These are phyloP conservation scores for Auricularia auricula-judae DNA, from an alignment of 768 basidiomycete species.

Conservation along the genomic window DNA sequence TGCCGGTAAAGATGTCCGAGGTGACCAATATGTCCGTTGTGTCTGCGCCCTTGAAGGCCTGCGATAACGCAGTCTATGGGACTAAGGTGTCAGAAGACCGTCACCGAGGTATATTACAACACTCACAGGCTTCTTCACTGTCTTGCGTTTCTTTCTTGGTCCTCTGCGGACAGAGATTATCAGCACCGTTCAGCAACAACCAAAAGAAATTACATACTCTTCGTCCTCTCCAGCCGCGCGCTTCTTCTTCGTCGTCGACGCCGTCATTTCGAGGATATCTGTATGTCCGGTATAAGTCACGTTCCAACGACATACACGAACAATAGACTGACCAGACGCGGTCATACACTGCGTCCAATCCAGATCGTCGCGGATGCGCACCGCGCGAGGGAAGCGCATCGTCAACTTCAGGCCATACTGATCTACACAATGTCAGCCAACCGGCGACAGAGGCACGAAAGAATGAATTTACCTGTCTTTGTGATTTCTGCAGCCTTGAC, in stretches of 20 bases:
- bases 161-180: constrained; percentile 13
- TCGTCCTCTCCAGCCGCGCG: constrained; percentile 58
- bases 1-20: constrained; percentile 56
- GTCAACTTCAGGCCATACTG: constrained; percentile 80
- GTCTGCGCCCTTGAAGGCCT: constrained; percentile 56
- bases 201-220: constrained; percentile 24
- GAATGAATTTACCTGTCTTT: constrained; percentile 39
- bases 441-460: neutral
- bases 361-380: constrained; percentile 71
- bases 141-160: constrained; percentile 50
- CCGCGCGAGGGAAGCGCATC: constrained; percentile 87
- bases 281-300: neutral
- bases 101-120: neutral
- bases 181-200: neutral
- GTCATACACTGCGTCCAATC: constrained; percentile 61
- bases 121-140: constrained; percentile 37
- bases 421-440: constrained; percentile 30
- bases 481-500: constrained; percentile 92
- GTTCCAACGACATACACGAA: neutral
- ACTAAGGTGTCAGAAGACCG: neutral
- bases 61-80: constrained; percentile 44
- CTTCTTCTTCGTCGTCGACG: constrained; percentile 57
- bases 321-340: constrained; percentile 38
- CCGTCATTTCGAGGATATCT: constrained; percentile 53
- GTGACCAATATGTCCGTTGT: constrained; percentile 48